A percentile compares a stretch with the other conserved stretches of the same genome.
These are phyloP conservation scores for Candida gorgasii DNA, from an alignment of 805 yeast genomes.

Conservation along the genomic window DNA sequence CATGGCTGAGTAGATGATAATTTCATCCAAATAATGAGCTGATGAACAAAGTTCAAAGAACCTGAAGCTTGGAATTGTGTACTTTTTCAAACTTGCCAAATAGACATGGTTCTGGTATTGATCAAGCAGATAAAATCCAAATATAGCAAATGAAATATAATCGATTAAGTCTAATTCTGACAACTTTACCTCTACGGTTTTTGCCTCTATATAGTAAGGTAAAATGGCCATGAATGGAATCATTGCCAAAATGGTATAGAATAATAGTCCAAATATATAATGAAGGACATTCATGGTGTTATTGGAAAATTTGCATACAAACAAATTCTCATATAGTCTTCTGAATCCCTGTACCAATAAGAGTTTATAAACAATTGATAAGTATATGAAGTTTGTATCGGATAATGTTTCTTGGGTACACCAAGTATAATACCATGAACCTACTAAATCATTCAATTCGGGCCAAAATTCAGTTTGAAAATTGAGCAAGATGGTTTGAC, in stretches of 20 bases:
- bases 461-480: slow-evolving; percentile 6
- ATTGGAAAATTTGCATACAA: slow-evolving; percentile 47
- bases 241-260: slow-evolving; percentile 51
- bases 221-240: slow-evolving; percentile 28
- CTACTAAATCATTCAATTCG: slow-evolving; percentile 4
- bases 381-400: slow-evolving; percentile 16
- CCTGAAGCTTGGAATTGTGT: slow-evolving; percentile 54
- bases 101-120: slow-evolving; percentile 54
- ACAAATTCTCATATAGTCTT: slow-evolving; percentile 55
- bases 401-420: slow-evolving; percentile 3
- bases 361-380: slow-evolving; percentile 23
- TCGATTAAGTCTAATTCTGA: slow-evolving; percentile 16
- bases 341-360: slow-evolving; percentile 52
- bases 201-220: slow-evolving; percentile 18
- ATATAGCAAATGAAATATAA: slow-evolving; percentile 34
- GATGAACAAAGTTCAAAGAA: slow-evolving; percentile 53
- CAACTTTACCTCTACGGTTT: neutral
- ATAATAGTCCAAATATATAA: slow-evolving; percentile 63
- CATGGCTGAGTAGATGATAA: slow-evolving; percentile 51
- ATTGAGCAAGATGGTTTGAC: slow-evolving; percentile 5
- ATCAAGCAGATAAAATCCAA: slow-evolving; percentile 52
- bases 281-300: slow-evolving; percentile 67
- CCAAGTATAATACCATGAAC: slow-evolving; percentile 2
- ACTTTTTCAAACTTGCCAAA: slow-evolving; percentile 52
- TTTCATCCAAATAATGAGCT: slow-evolving; percentile 73